phyloP scores from a whole-genome alignment of 305 asterid genomes.

The Solanum aculeatissimum region DNA sequence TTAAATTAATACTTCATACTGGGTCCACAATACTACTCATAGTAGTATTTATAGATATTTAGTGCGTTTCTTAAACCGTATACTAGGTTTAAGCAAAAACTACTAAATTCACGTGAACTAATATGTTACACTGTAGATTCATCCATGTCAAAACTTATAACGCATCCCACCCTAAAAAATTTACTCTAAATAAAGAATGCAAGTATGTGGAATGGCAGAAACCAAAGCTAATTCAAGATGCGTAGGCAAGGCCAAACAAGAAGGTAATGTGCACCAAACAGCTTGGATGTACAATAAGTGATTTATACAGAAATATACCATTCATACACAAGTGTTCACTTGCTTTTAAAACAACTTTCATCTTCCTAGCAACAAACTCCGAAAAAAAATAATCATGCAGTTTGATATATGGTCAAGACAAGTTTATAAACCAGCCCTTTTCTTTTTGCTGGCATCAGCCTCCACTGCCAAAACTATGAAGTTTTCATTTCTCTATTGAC shows the following conservation, averaged over 20 bases:
- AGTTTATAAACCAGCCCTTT: background rate
- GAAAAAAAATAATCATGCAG: background rate
- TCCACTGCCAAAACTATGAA: background rate
- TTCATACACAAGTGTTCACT: background rate
- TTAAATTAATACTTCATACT: background rate
- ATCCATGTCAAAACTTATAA: background rate
- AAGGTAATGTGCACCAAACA: background rate
- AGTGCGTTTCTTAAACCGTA: background rate
- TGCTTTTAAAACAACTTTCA: background rate
- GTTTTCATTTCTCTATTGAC: background rate
- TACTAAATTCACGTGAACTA: background rate
- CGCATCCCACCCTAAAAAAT: background rate
- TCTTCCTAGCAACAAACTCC: background rate
- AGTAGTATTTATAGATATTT: background rate
- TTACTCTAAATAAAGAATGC: background rate
- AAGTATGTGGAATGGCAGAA: background rate
- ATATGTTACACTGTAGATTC: background rate
- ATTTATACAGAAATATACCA: background rate
- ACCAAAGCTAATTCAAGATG: background rate
- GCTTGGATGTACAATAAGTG: background rate
- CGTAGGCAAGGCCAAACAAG: background rate
- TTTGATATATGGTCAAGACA: background rate
- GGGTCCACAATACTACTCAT: background rate
- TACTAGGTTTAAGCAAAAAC: background rate
- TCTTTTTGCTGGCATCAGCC: background rate